phyloP scores from a whole-genome alignment of 169 alveolate species.

The Eimeria acervulina region DNA sequence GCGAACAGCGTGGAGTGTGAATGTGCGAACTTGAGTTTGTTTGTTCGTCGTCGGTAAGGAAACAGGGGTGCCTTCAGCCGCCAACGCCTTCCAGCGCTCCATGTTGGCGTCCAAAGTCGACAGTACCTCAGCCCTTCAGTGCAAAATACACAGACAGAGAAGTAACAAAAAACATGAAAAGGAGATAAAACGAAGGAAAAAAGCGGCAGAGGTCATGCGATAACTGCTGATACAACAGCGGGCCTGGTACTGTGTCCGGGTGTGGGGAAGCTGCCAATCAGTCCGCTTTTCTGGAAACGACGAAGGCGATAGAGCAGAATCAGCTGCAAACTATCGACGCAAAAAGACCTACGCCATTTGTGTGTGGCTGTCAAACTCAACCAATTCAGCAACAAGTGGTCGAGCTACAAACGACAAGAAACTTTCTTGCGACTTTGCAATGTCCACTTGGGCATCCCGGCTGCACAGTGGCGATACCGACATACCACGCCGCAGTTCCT shows the following conservation, averaged over 20 bases:
- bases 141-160: neutral
- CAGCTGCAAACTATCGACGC: neutral
- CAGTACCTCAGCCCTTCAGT: conserved; percentile 46
- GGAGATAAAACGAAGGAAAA: neutral
- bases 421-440: conserved; percentile 93
- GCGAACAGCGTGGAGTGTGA: conserved; percentile 68
- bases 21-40: conserved; percentile 73
- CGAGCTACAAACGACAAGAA: conserved; percentile 90
- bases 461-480: conserved; percentile 94
- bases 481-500: conserved; percentile 89
- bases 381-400: conserved; percentile 88
- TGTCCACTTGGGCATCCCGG: conserved; percentile 90
- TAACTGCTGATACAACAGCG: neutral
- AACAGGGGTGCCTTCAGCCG: conserved; percentile 33
- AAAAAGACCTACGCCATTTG: conserved; percentile 15
- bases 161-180: neutral
- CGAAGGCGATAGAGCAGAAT: neutral
- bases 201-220: neutral
- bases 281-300: neutral
- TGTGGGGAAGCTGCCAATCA: neutral
- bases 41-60: conserved; percentile 22
- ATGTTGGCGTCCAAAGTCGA: conserved; percentile 54
- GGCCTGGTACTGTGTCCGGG: neutral
- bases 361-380: conserved; percentile 47
- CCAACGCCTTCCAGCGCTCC: conserved; percentile 73